Evolutionary conservation across 2,329 filamentous ascomycete species (phyloP), one percentile per base, ranked within the genome.

Genomic region (Aspergillus fumigatus): DNA sequence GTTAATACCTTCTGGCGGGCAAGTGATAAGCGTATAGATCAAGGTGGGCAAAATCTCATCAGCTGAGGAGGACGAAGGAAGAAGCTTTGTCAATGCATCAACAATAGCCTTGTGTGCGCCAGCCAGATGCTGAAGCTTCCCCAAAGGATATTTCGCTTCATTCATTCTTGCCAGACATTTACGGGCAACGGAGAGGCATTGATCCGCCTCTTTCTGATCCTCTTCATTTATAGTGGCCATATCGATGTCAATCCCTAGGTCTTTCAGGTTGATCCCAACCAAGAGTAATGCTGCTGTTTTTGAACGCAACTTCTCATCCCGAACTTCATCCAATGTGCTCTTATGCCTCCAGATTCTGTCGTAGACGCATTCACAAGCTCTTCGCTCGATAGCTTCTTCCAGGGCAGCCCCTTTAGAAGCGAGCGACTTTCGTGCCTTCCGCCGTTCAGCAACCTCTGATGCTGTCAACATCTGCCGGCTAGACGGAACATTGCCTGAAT

Each of bases 1-100:
- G 71, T 92, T 90, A 50, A 97, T 87, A 35, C 87, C 84, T 72
- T 94, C 89, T 0, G 92, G 89, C 0, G 91, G 88, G 48, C 92
- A 88, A 2, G 92, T 97, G 70, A 99, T 95, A 58, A 99, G 83
- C 0, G 92, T 90, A 76, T 96, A 99, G 59, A 99, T 99, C 60
- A 99, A 82, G 73, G 96, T 96, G 0, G 94, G 94, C 72, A 99
- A 86, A 54, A 99, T 95, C 75, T 97, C 94, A 70, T 99, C 94
- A 2, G 94, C 94, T 1, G 94, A 97, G 0, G 94, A 96, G 0
- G 84, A 84, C 0, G 92, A 84, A 8, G 85, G 83, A 54, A 87
- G 82, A 21, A 87, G 75, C 53, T 83, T 81, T 17, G 84, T 86
- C 19, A 88, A 71, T 4, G 92, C 92, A 71, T 97, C 93, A 50